These are phyloP conservation scores for Entonaema liquescens DNA, from an alignment of 495 filamentous ascomycete species.

Conservation along the genomic window DNA sequence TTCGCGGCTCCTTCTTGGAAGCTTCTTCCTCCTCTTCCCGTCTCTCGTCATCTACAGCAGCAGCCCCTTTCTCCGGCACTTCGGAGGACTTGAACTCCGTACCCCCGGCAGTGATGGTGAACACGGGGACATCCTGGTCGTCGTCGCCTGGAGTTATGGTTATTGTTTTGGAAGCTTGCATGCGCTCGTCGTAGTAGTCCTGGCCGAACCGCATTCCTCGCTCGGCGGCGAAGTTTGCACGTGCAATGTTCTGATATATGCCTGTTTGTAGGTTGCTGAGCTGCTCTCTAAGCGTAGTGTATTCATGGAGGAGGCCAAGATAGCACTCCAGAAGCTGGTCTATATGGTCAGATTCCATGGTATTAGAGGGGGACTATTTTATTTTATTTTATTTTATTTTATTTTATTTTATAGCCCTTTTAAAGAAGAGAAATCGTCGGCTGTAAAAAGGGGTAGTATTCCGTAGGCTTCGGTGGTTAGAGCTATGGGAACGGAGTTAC, in stretches of 20 bases:
- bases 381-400: not conserved
- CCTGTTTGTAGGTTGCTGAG: conserved; percentile 65
- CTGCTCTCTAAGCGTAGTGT: conserved; percentile 67
- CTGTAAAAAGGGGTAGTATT: not conserved
- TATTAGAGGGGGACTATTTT: not conserved
- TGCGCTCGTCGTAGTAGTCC: conserved; percentile 76
- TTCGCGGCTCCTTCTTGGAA: conserved; percentile 5
- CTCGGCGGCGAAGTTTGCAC: conserved; percentile 74
- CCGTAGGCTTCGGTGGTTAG: not conserved
- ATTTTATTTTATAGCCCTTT: not conserved
- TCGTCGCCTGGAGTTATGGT: conserved; percentile 13
- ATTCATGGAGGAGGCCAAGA: conserved; percentile 72
- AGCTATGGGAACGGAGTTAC: not conserved
- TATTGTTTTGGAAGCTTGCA: conserved; percentile 66
- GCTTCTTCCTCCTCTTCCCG: not conserved
- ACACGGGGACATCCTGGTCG: conserved; percentile 25
- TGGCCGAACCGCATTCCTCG: conserved; percentile 69
- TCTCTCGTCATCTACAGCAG: not conserved
- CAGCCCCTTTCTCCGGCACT: not conserved
- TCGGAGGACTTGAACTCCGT: not conserved
- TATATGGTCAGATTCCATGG: conserved; percentile 54
- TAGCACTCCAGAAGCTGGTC: conserved; percentile 75
- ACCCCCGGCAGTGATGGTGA: conserved; percentile 13
- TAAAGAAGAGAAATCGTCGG: not conserved
- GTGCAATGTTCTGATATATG: conserved; percentile 65